A percentile compares a stretch with the other conserved stretches of the same genome.
These are phyloP conservation scores for Microstegium vimineum DNA, from an alignment of 176 grass and related monocot species.

Conservation along the genomic window DNA sequence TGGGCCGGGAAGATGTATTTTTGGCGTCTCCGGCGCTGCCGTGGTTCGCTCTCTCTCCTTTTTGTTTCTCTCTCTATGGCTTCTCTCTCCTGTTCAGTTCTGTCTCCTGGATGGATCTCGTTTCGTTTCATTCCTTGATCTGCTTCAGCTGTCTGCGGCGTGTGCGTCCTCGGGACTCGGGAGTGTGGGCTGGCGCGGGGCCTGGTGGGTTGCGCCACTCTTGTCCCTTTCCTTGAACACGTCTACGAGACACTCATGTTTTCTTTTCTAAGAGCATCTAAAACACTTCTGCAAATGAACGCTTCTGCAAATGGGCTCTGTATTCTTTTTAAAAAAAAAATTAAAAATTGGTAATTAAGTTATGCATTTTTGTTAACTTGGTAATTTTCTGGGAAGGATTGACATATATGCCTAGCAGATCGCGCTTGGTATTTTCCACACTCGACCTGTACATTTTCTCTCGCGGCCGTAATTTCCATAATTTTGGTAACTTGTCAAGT, in stretches of 20 bases:
- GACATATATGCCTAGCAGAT: too few relatives aligned
- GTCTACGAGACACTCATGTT: background rate
- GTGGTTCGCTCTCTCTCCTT: background rate
- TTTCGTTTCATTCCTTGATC: background rate
- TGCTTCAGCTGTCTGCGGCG: background rate
- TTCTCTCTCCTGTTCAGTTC: constrained; percentile 3
- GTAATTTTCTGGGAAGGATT: too few relatives aligned
- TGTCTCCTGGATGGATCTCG: constrained; percentile 3
- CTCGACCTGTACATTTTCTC: too few relatives aligned
- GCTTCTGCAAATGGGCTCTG: too few relatives aligned
- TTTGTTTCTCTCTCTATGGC: background rate
- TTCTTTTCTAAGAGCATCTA: too few relatives aligned
- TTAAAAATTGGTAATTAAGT: too few relatives aligned
- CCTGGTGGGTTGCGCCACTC: background rate
- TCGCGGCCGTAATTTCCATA: too few relatives aligned
- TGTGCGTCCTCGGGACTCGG: background rate
- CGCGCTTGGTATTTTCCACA: too few relatives aligned
- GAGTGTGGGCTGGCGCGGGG: constrained; percentile 11
- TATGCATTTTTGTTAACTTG: too few relatives aligned
- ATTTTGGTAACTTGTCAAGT: too few relatives aligned
- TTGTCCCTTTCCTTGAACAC: background rate
- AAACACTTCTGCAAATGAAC: too few relatives aligned
- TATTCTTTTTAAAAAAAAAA: too few relatives aligned
- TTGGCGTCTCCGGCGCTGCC: constrained; percentile 20
- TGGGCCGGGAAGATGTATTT: constrained; percentile 19